Base-by-base conservation (phyloP, 2,329 filamentous ascomycete genomes). In the Fusarium buxicola region DNA sequence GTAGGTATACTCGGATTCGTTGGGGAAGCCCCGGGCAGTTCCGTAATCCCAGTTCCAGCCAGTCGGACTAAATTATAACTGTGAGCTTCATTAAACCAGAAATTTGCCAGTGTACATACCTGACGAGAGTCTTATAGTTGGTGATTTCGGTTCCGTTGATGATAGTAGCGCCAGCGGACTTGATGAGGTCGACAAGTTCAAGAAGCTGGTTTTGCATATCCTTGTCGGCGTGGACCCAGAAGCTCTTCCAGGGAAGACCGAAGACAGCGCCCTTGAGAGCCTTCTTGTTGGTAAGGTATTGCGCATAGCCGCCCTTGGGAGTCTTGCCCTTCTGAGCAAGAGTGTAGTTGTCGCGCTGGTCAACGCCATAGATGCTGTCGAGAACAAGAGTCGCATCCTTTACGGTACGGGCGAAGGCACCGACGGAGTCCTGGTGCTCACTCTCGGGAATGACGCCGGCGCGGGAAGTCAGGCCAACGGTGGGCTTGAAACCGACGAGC, bases 21-120 rank as follows among this genome's bases (percentile, higher is more conserved):
- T 91, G n/a, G 86, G 77, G 67, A 79, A 86, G 3, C 88, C 87
- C 5, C 88, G 83, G 1, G 79, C 82, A 7, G 65, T 81, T 12
- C 89, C 89, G 61, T 86, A 89, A 68, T 90, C 88, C 84, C 90
- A 93, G 73, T 92, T 81, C 89, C 89, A 93, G n/a, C 88, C 88
- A 44, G 84, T 73, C 0, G 86, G 88, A 28, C 83, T 60, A 21
- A 21, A 4, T 21, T 21, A 21, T 21, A 6, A 21, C 6, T 6
- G 6, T 21, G 4, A 21, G 21, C 6, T 21, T 21, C 21, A 21
- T 21, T 21, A 6, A 21, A 21, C 21, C 21, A 21, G 21, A 21
- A 21, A 6, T 21, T 21, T 21, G 21, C 21, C 4, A 21, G 6
- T 5, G 3, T 2, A 36, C 34, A 7, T 21, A 36, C 34, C 34